Base-by-base conservation (phyloP, 1,284 basidiomycete species). In the Fomes fomentarius region DNA sequence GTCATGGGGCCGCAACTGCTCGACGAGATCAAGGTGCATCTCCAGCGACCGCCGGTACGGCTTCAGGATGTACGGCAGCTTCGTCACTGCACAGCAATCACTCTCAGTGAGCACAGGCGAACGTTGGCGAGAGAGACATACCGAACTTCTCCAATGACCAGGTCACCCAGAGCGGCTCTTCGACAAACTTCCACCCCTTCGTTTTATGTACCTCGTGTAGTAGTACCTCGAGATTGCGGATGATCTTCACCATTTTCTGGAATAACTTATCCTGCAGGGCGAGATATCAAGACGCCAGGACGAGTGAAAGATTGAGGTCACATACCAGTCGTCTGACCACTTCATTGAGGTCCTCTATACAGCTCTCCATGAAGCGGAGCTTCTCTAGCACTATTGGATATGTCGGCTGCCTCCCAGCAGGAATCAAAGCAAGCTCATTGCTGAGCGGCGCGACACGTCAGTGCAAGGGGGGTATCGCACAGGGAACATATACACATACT, bases 81-180 rank as follows among this genome's bases (percentile, higher is more conserved):
- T 76, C 15, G 77, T 78, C 12, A 83, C 89, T 92, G 15, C 6
- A 25, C 35, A 6, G 37, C 28, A 34, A 22, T 35, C 38, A 45
- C 15, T 25, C 31, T 10, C 21, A 26, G 12, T 42, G 17, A 12
- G 4, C 22, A n/a, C n/a, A 12, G 26, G 12, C 24, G 21, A 30
- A 22, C 6, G 21, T 7, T 12, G 28, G 7, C 14, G 26, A 39
- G 5, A 14, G 17, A 2, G 22, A 63, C 80, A 37, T 61, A 88
- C 89, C 88, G 56, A 92, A 91, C 68, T 81, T 85, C 62, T 89
- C 85, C 24, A 93, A 69, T 1, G 90, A 76, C 90, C 91, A 93
- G 11, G 89, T 91, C 24, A 81, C 74, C 90, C 90, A 92, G 39
- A 93, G 72, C 0, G 87, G 83, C 55, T 91, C 87, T 56, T 83